Base-by-base conservation (phyloP, 1,284 basidiomycete species). In the Microbotryum saponariae region DNA sequence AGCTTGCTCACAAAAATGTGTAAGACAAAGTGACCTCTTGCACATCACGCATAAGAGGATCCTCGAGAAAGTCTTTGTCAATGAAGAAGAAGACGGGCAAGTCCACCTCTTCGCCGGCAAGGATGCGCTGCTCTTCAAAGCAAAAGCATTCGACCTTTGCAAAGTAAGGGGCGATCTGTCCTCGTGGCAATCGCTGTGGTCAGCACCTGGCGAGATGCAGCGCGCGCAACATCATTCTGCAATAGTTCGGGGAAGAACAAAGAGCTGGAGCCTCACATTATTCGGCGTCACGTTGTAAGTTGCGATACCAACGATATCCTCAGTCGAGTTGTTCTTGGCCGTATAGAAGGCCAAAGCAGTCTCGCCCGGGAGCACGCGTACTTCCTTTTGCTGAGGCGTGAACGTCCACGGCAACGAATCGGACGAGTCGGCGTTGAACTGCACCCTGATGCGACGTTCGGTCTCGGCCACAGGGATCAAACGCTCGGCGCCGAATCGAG, bases 61-160 rank as follows among this genome's bases (percentile, higher is more conserved):
- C 96, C 56, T 71, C 64, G 50, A 94, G 79, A 62, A 97, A 85
- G 73, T 98, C 96, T 63, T 89, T 87, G 79, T 99, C 96, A 69
- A 98, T 94, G 79, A 99, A 99, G 81, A 98, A 99, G 66, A 98
- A 83, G 31, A 99, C 82, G 20, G 96, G 96, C 82, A 98, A 88
- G 77, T 99, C 96, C 21, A 99, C 90, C 76, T 97, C 93, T 77
- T 98, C 96, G 25, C 88, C 87, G 0, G 94, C 93, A 25, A 97
- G 79, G 21, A 99, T 82, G 72, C 87, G 89, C 77, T 99, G 96
- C 75, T 98, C 96, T 76, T 99, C 96, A 71, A 98, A 98, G 77
- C 96, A 99, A 80, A 99, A 99, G 72, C 96, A 99, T 76, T 99
- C 96, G 9, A 98, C 92, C 79, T 99, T 99, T 61, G 93, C 91